Evolutionary conservation across 2,329 filamentous ascomycete species (phyloP).

Genomic region (Alternaria sp.): DNA sequence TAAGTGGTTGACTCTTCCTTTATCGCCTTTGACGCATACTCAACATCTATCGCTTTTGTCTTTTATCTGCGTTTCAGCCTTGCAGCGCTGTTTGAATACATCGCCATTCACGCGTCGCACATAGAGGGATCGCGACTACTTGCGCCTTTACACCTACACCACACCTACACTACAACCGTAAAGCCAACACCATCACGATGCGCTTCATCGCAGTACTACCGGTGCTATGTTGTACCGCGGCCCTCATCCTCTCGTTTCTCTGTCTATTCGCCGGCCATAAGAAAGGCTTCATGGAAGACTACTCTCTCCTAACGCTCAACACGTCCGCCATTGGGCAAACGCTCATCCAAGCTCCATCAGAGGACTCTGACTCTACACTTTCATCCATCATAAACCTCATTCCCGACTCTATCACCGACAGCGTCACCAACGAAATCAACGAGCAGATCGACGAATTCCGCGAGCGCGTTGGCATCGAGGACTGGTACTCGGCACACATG

Average conservation of each 20-base stretch:
- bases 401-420: slow-evolving; percentile 43
- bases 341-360: slow-evolving; percentile 34
- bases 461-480: slow-evolving; percentile 59
- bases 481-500: slow-evolving; percentile 68
- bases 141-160: not conserved
- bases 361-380: slow-evolving; percentile 30
- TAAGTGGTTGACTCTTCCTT: slow-evolving; percentile 11
- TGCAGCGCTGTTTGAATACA: not conserved
- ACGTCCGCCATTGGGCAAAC: slow-evolving; percentile 60
- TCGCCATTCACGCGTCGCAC: not conserved
- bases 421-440: slow-evolving; percentile 39
- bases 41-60: not conserved
- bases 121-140: not conserved
- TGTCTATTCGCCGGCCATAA: slow-evolving; percentile 68
- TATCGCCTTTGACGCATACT: not conserved
- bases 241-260: slow-evolving; percentile 64
- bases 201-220: slow-evolving; percentile 58
- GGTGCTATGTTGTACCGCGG: slow-evolving; percentile 57
- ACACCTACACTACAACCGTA: not conserved
- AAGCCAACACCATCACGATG: slow-evolving; percentile 43
- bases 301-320: slow-evolving; percentile 66
- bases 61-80: slow-evolving; percentile 5
- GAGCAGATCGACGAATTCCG: slow-evolving; percentile 55
- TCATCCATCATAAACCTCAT: slow-evolving; percentile 44
- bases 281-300: slow-evolving; percentile 62